phyloP scores from a whole-genome alignment of 768 basidiomycete species.

The Podaxis sp. region DNA sequence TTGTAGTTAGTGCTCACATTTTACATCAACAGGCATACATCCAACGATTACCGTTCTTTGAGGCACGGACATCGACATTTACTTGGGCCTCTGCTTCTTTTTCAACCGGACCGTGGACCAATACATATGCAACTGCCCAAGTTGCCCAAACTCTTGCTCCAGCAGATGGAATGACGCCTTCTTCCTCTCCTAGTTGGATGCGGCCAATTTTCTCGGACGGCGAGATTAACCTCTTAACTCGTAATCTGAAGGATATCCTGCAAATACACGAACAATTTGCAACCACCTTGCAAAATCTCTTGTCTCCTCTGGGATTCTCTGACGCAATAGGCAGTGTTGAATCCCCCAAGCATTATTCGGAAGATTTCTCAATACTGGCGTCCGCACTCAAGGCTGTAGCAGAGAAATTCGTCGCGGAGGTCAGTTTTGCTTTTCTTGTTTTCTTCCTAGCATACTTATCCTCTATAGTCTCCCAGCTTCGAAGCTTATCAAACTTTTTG shows the following conservation, averaged over 20 bases:
- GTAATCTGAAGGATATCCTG: conserved; percentile 70
- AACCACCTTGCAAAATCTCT: conserved; percentile 46
- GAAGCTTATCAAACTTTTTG: conserved; percentile 85
- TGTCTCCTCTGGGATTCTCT: conserved; percentile 51
- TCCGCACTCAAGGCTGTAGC: conserved; percentile 49
- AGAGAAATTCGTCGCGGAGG: conserved; percentile 58
- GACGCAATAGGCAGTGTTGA: conserved; percentile 28
- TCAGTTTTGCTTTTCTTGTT: conserved; percentile 25
- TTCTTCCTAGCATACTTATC: conserved; percentile 2
- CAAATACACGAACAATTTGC: conserved; percentile 67
- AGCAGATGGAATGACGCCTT: conserved; percentile 17
- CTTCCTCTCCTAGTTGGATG: conserved; percentile 27
- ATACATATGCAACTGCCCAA: conserved; percentile 38
- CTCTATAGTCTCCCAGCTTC: conserved; percentile 65
- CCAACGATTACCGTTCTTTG: conserved; percentile 51
- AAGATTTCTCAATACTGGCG: conserved; percentile 34
- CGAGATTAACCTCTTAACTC: conserved; percentile 58
- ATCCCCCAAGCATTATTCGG: conserved; percentile 14
- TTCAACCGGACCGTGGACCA: conserved; percentile 42
- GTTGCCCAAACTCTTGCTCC: conserved; percentile 19
- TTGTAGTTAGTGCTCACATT: conserved; percentile 1
- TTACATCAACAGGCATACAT: conserved; percentile 56
- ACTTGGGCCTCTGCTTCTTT: conserved; percentile 42
- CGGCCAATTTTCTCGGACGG: conserved; percentile 49
- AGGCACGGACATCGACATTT: conserved; percentile 39